Base-by-base conservation (phyloP, 1,284 basidiomycete species). In the Xerocomus minutiporus region DNA sequence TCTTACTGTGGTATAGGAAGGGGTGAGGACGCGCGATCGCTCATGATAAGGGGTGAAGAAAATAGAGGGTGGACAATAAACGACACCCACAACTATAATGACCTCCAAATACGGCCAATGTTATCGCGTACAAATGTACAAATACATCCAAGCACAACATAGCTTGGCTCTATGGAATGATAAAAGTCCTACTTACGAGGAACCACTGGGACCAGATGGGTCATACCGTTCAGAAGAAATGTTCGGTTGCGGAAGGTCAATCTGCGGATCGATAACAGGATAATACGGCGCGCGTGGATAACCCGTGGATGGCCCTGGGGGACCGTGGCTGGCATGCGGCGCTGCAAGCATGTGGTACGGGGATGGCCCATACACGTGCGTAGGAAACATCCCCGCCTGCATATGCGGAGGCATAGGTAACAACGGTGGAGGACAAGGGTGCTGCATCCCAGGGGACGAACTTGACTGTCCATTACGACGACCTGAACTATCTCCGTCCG, bases 181-280 rank as follows among this genome's bases (percentile, higher is more conserved):
- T 8, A 41, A 7, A 12, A 12, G n/a, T 17, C 32, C 28, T 12
- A n/a, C 35, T 60, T 55, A 68, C 40, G 59, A 60, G 36, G 60
- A 53, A 8, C 51, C 44, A 39, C 52, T 38, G 25, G 7, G 52
- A 41, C 7, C 28, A 1, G 66, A 59, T n/a, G 56, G 60, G 46
- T 69, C 66, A 41, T 69, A 71, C 23, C 66, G 64, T 52, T 68
- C 69, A 41, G 66, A 67, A 2, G 66, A 67, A 29, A 67, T 60
- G 17, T 74, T 74, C 39, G 68, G 57, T 32, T 67, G 66, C 35
- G 66, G 60, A 44, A 59, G 39, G 23, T 72, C 71, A 38, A 75
- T 71, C 51, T 66, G 69, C 11, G 72, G 71, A 56, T 75, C 73
- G 38, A 75, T 71, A 15, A 69, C 66, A 2, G 73, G 73, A 53